These are phyloP conservation scores for Thraustochytrium sp. DNA, from an alignment of 352 stramenopile species.

Conservation along the genomic window DNA sequence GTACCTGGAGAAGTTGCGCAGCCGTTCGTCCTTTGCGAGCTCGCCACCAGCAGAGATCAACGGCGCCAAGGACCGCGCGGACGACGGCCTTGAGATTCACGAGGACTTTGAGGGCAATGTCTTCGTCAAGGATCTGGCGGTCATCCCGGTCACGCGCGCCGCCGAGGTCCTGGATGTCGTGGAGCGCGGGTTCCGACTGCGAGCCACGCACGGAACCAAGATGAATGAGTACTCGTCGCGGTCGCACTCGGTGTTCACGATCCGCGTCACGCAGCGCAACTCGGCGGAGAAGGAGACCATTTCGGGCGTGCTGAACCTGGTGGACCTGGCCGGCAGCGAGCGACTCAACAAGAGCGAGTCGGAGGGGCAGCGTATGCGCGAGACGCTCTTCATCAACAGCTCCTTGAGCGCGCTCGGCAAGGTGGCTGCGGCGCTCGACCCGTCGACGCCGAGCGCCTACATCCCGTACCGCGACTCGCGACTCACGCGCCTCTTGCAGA, in stretches of 20 bases:
- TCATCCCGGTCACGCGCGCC: slow-evolving; percentile 75
- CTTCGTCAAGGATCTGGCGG: slow-evolving; percentile 82
- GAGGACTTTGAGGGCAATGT: slow-evolving; percentile 82
- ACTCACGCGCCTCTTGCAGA: slow-evolving; percentile 48
- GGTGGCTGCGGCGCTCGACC: slow-evolving; percentile 48
- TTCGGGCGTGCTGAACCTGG: slow-evolving; percentile 83
- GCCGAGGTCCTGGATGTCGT: slow-evolving; percentile 71
- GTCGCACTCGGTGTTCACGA: slow-evolving; percentile 67
- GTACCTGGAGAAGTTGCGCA: slow-evolving; percentile 37
- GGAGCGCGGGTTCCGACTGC: slow-evolving; percentile 69
- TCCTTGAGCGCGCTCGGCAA: slow-evolving; percentile 52
- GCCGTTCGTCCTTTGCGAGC: not conserved
- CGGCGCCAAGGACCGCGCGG: slow-evolving; percentile 18
- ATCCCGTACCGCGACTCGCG: slow-evolving; percentile 51
- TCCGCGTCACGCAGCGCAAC: slow-evolving; percentile 59
- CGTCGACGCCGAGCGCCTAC: slow-evolving; percentile 32
- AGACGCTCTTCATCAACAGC: slow-evolving; percentile 51
- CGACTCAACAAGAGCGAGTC: slow-evolving; percentile 64
- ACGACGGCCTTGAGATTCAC: slow-evolving; percentile 81
- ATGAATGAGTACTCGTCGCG: slow-evolving; percentile 81
- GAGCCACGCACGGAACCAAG: slow-evolving; percentile 81
- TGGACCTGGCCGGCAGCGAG: slow-evolving; percentile 96
- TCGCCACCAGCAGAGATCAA: not conserved
- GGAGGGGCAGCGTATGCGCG: slow-evolving; percentile 42
- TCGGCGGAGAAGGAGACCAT: not conserved